phyloP scores from a whole-genome alignment of 2,329 filamentous ascomycete species.

The Acrocalymma vagum region DNA sequence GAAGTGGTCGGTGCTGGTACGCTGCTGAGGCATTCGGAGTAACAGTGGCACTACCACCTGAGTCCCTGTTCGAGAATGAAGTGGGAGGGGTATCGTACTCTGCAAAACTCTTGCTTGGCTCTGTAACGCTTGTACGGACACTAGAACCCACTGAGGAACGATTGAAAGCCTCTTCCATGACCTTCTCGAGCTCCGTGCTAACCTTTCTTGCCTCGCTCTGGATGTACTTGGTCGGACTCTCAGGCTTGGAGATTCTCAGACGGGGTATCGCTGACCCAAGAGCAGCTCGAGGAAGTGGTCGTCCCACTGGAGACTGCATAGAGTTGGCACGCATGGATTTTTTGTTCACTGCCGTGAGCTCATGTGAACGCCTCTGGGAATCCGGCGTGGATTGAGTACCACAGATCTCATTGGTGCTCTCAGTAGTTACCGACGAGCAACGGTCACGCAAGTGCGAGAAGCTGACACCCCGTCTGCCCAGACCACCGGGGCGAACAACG shows the following conservation, averaged over 20 bases:
- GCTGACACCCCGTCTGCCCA: slow-evolving; percentile 68
- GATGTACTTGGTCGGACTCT: slow-evolving; percentile 62
- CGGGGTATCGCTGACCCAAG: slow-evolving; percentile 33
- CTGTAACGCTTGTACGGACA: slow-evolving; percentile 53
- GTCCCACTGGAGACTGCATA: too few relatives aligned
- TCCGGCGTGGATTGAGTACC: slow-evolving; percentile 39
- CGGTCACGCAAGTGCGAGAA: slow-evolving; percentile 64
- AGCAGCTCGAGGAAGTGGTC: slow-evolving; percentile 30
- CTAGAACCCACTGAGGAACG: slow-evolving; percentile 67
- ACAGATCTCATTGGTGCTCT: slow-evolving; percentile 40
- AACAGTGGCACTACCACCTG: slow-evolving; percentile 35
- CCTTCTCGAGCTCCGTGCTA: slow-evolving; percentile 84
- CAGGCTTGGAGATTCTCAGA: slow-evolving; percentile 47
- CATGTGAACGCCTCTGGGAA: slow-evolving; percentile 38
- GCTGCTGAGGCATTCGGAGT: slow-evolving; percentile 36
- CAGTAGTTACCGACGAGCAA: slow-evolving; percentile 52
- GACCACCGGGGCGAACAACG: slow-evolving; percentile 58
- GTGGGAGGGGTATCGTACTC: slow-evolving; percentile 62
- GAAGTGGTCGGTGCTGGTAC: slow-evolving; percentile 53
- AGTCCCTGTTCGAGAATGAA: slow-evolving; percentile 54
- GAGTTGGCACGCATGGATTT: too few relatives aligned
- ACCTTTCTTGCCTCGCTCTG: slow-evolving; percentile 84
- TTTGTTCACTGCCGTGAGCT: too few relatives aligned
- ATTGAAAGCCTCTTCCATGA: slow-evolving; percentile 93
- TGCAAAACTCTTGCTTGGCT: slow-evolving; percentile 46